phyloP scores from a whole-genome alignment of 2,329 filamentous ascomycete genomes.

The Colletotrichum musicola region DNA sequence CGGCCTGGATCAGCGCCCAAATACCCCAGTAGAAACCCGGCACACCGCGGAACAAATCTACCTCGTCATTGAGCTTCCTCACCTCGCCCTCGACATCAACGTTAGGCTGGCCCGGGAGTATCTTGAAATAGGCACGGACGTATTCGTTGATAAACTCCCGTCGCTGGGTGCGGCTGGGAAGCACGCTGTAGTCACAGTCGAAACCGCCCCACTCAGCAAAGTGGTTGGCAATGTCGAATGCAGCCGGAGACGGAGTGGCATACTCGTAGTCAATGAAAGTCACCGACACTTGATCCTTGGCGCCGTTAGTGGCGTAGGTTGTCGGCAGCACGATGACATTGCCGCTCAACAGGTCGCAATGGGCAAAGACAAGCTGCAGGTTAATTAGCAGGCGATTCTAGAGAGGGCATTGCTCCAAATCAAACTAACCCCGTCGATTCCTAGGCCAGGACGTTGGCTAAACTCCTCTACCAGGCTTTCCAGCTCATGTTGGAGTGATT shows the following conservation, averaged over 20 bases:
- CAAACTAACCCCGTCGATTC: constrained; percentile 74
- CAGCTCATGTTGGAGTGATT: constrained; percentile 80
- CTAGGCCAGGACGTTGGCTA: constrained; percentile 82
- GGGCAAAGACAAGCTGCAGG: constrained; percentile 84
- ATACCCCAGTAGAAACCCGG: constrained; percentile 94
- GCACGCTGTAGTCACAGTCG: constrained; percentile 87
- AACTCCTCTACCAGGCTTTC: constrained; percentile 77
- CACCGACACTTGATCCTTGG: constrained; percentile 65
- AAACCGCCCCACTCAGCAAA: constrained; percentile 99
- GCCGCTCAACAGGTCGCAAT: constrained; percentile 95
- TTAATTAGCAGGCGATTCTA: constrained; percentile 19
- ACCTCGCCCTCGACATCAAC: constrained; percentile 72
- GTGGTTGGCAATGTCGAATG: constrained; percentile 97
- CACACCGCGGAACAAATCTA: constrained; percentile 88
- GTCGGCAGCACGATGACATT: constrained; percentile 88
- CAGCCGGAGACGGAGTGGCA: constrained; percentile 90
- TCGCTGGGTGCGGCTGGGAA: constrained; percentile 83
- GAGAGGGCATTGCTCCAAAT: too few relatives aligned
- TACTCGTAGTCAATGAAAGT: constrained; percentile 99
- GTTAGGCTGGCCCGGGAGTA: constrained; percentile 57
- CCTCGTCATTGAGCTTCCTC: constrained; percentile 79
- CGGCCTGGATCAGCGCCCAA: constrained; percentile 95
- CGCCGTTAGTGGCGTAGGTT: constrained; percentile 46
- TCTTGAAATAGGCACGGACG: constrained; percentile 77
- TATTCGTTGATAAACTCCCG: constrained; percentile 88